These are phyloP conservation scores for Aspergillus novoparasiticus DNA, from an alignment of 2,329 filamentous ascomycete species.

Conservation along the genomic window DNA sequence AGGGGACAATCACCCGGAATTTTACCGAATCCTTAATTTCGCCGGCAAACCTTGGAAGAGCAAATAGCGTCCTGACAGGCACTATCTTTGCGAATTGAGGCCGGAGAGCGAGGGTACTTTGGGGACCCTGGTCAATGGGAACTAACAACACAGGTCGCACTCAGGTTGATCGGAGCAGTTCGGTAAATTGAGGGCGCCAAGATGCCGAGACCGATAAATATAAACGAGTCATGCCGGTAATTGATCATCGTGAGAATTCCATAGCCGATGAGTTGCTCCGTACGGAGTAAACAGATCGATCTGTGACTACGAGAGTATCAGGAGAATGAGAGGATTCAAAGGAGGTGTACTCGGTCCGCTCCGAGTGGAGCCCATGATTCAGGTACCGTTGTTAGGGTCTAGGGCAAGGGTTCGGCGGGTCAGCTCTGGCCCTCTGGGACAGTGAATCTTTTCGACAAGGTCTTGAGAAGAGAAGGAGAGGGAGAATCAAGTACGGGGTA, in stretches of 20 bases:
- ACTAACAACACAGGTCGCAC: neutral
- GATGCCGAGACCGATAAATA: neutral
- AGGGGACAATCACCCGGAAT: neutral
- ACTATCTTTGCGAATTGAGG: neutral
- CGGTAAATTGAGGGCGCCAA: neutral
- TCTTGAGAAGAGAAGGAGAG: neutral
- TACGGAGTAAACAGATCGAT: neutral
- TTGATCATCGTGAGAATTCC: neutral
- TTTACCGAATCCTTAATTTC: neutral
- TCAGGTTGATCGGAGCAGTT: neutral
- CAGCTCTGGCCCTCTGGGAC: neutral
- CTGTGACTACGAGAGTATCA: constrained; percentile 13
- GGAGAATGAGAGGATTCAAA: neutral
- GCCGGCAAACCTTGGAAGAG: neutral
- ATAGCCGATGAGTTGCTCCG: neutral
- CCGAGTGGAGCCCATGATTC: constrained; percentile 10
- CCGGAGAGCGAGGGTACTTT: neutral
- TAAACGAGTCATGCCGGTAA: neutral
- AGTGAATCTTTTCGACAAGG: neutral
- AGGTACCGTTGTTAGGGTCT: constrained; percentile 1
- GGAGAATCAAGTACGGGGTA: too few relatives aligned
- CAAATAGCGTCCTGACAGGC: too few relatives aligned
- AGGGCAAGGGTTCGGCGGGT: neutral
- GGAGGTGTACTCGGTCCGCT: constrained; percentile 3
- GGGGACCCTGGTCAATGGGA: neutral